These are phyloP conservation scores for Pseudogymnoascus sp. DNA, from an alignment of 2,329 filamentous ascomycete species.

Conservation along the genomic window DNA sequence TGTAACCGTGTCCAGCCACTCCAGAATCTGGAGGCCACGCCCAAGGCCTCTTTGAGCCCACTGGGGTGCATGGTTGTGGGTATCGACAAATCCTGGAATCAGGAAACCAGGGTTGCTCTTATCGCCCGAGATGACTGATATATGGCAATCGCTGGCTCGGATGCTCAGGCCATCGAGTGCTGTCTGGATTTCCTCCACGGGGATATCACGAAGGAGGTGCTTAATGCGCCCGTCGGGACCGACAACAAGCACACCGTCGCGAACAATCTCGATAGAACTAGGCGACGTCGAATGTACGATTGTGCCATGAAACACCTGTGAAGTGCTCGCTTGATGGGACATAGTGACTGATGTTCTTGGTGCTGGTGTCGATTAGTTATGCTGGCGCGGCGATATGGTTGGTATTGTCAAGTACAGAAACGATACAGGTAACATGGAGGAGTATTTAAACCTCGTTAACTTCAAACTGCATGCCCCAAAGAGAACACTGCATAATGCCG, in stretches of 20 bases:
- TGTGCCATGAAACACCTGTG: background rate
- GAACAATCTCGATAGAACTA: background rate
- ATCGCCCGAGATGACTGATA: background rate
- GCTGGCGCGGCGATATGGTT: background rate
- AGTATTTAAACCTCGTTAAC: background rate
- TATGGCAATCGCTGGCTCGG: background rate
- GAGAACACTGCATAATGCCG: background rate
- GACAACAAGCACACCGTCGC: background rate
- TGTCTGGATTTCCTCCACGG: background rate
- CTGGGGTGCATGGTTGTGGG: slow-evolving; percentile 60
- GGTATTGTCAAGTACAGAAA: background rate
- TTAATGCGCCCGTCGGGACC: background rate
- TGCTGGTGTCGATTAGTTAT: background rate
- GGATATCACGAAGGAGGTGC: background rate
- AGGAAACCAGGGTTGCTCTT: background rate
- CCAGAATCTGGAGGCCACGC: slow-evolving; percentile 32
- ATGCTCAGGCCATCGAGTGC: background rate
- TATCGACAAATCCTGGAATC: slow-evolving; percentile 41
- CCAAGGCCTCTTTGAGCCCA: slow-evolving; percentile 37
- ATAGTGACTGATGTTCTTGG: background rate
- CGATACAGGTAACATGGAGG: too few relatives aligned
- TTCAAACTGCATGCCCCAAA: background rate
- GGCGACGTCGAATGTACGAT: background rate
- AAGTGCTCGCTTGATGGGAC: background rate
- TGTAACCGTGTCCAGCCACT: slow-evolving; percentile 57